A percentile compares a stretch with the other conserved stretches of the same genome.
Evolutionary conservation across 805 yeast genomes (phyloP).

Genomic region (Barnettozyma vustinii): DNA sequence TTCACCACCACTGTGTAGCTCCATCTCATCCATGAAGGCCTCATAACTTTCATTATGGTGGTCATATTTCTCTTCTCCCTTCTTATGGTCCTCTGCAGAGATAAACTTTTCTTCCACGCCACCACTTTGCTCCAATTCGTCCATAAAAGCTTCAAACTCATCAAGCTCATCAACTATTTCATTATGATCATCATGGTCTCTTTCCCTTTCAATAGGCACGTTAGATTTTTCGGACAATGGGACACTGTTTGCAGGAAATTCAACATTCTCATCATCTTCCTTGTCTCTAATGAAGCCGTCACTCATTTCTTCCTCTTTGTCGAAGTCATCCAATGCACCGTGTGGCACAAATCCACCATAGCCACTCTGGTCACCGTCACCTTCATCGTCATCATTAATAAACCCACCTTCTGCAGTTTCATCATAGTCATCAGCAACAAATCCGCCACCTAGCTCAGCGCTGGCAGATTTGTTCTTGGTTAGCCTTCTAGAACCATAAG

Average conservation of each 20-base stretch:
- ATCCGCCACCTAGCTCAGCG: constrained; percentile 1
- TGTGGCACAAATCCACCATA: neutral
- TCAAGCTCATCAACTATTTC: constrained; percentile 12
- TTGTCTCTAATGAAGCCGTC: constrained; percentile 15
- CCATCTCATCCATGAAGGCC: neutral
- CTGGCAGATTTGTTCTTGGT: neutral
- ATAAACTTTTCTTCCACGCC: neutral
- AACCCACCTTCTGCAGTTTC: constrained; percentile 4
- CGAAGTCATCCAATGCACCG: neutral
- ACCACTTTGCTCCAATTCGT: constrained; percentile 10
- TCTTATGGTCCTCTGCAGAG: neutral
- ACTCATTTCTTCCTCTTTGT: constrained; percentile 1
- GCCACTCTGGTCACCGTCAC: neutral
- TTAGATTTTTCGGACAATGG: no score
- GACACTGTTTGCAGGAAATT: no score
- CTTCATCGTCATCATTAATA: neutral
- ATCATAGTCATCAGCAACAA: constrained; percentile 12
- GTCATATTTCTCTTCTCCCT: neutral
- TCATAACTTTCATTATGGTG: neutral
- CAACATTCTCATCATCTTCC: constrained; percentile 4
- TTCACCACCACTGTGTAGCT: neutral
- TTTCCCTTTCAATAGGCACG: no score
- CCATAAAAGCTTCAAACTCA: constrained; percentile 23
- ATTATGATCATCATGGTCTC: neutral
- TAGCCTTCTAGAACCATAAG: neutral